Conservation (phyloP, 768 basidiomycete species). For the Termitomyces sp. region DNA sequence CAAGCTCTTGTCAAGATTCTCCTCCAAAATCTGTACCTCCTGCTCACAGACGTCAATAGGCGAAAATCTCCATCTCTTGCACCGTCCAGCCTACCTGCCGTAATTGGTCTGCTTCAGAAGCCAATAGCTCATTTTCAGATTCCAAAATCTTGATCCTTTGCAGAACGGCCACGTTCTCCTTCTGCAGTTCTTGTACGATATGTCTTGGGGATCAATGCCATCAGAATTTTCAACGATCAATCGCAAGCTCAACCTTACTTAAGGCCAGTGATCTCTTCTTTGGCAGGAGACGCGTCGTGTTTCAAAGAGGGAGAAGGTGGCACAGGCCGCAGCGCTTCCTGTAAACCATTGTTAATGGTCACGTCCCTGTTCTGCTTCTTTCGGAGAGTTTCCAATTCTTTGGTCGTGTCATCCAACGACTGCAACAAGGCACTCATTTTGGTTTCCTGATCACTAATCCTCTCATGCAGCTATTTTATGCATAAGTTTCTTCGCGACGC, state of each 20-base stretch:
- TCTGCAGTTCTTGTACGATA: constrained; percentile 85
- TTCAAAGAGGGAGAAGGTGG: constrained; percentile 39
- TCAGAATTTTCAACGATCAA: background rate
- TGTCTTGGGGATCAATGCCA: constrained; percentile 41
- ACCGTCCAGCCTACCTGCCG: constrained; percentile 49
- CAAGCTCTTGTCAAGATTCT: constrained; percentile 64
- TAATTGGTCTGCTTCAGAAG: constrained; percentile 66
- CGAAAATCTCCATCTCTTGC: background rate
- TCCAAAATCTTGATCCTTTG: constrained; percentile 71
- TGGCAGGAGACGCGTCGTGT: constrained; percentile 43
- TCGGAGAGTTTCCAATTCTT: constrained; percentile 53
- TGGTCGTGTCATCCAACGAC: constrained; percentile 30
- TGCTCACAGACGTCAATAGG: constrained; percentile 24
- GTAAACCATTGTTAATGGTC: constrained; percentile 39
- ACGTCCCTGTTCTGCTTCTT: constrained; percentile 62
- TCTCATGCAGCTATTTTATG: constrained; percentile 22
- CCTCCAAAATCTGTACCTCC: constrained; percentile 77
- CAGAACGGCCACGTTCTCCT: constrained; percentile 61
- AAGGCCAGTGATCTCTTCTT: constrained; percentile 77
- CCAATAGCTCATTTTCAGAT: constrained; percentile 70
- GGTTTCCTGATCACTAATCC: constrained; percentile 23
- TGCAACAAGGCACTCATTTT: constrained; percentile 26
- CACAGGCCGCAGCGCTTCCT: constrained; percentile 17
- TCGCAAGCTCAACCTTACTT: constrained; percentile 48
- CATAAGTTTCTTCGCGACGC: background rate